Conservation (phyloP, 2,329 filamentous ascomycete species). For the Periconia digitata region DNA sequence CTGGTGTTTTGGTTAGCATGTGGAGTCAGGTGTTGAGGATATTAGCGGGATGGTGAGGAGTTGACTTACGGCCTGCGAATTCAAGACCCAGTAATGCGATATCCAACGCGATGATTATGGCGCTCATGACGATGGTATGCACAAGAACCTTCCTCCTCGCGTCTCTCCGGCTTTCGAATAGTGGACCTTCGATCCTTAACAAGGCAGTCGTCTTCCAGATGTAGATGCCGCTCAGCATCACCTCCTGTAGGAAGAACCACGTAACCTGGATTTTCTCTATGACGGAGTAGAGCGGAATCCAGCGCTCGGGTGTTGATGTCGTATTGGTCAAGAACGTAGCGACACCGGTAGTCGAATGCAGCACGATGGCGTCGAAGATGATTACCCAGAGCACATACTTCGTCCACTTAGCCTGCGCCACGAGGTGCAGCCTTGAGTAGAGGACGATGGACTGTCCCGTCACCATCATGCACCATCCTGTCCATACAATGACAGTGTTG, state of each 20-base stretch:
- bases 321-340: conserved; percentile 53
- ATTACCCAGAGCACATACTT: conserved; percentile 56
- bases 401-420: conserved; percentile 47
- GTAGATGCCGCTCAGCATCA: conserved; percentile 44
- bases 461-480: conserved; percentile 57
- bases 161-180: conserved; percentile 6
- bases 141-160: conserved; percentile 17
- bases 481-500: conserved; percentile 5
- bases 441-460: conserved; percentile 62
- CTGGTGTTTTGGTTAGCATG: background rate
- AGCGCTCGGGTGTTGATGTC: conserved; percentile 24
- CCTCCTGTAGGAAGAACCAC: conserved; percentile 39
- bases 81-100: conserved; percentile 43
- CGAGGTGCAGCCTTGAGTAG: conserved; percentile 61
- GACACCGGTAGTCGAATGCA: conserved; percentile 53
- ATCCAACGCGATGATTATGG: conserved; percentile 44
- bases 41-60: background rate
- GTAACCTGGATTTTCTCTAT: conserved; percentile 43
- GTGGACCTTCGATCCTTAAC: conserved; percentile 8
- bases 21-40: background rate
- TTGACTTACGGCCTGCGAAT: conserved; percentile 28
- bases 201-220: conserved; percentile 46
- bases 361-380: conserved; percentile 52
- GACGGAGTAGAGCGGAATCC: conserved; percentile 29
- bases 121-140: conserved; percentile 42